Percentiles rank a stretch among this genome's conserved stretches.
phyloP scores from a whole-genome alignment of 148 eudicot genomes.

The Oxyria digyna region DNA sequence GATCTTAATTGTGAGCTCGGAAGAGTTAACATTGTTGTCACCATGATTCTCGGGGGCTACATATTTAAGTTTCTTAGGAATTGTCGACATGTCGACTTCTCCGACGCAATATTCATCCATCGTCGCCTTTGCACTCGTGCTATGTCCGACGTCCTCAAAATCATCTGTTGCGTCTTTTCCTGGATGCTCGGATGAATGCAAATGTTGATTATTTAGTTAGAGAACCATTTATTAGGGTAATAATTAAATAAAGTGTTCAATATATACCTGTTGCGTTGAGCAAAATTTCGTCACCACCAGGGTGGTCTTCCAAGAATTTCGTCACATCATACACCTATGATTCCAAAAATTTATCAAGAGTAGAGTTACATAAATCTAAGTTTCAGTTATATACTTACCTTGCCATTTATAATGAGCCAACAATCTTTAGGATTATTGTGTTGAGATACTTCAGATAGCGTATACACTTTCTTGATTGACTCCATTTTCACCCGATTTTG shows the following conservation, averaged over 20 bases:
- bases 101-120: constrained; percentile 72
- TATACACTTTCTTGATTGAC: background rate
- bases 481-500: background rate
- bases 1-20: constrained; percentile 55
- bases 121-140: constrained; percentile 70
- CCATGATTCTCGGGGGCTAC: constrained; percentile 61
- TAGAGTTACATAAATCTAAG: too few relatives aligned
- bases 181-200: background rate
- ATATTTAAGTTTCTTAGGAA: constrained; percentile 43
- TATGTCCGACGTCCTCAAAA: constrained; percentile 84
- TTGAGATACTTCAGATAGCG: background rate
- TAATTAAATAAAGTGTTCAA: too few relatives aligned
- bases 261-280: constrained; percentile 27
- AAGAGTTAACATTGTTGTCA: constrained; percentile 55
- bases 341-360: too few relatives aligned
- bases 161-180: constrained; percentile 50
- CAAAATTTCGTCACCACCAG: constrained; percentile 47
- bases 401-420: constrained; percentile 9
- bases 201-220: too few relatives aligned
- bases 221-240: too few relatives aligned
- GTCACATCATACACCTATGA: constrained; percentile 39
- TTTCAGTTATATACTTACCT: too few relatives aligned
- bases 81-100: constrained; percentile 45
- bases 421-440: constrained; percentile 10
- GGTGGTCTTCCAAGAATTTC: constrained; percentile 37